Percentiles rank a stretch among this genome's conserved stretches.
phyloP scores from a whole-genome alignment of 257 asterid genomes.

The Plantago elongata region DNA sequence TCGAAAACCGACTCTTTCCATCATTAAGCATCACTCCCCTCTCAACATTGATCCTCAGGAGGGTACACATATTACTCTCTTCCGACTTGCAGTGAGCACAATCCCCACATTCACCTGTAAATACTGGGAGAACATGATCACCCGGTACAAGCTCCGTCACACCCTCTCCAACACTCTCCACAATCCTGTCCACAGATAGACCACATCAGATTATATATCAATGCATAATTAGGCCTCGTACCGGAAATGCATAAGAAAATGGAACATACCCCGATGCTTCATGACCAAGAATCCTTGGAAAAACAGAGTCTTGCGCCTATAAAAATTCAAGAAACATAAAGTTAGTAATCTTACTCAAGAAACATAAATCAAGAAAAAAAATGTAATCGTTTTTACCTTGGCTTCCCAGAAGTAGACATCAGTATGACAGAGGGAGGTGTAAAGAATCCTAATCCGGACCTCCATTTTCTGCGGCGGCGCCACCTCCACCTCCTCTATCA shows the following conservation, averaged over 20 bases:
- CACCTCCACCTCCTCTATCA: constrained; percentile 69
- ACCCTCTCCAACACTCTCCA: constrained; percentile 83
- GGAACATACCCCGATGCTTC: constrained; percentile 77
- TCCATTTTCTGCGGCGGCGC: constrained; percentile 81
- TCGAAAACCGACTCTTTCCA: constrained; percentile 54
- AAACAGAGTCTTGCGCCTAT: constrained; percentile 66
- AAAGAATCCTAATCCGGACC: constrained; percentile 64
- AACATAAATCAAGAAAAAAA: not conserved
- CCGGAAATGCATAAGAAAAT: not conserved
- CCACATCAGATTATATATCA: too few species aligned
- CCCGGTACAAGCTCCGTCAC: constrained; percentile 63
- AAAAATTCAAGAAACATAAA: constrained; percentile 11
- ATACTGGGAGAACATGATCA: constrained; percentile 77
- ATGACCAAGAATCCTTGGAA: constrained; percentile 77
- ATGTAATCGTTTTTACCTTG: constrained; percentile 31
- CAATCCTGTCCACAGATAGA: constrained; percentile 38
- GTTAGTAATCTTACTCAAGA: not conserved
- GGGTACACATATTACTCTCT: constrained; percentile 80
- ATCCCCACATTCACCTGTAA: constrained; percentile 81
- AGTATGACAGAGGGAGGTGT: constrained; percentile 72
- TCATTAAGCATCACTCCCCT: constrained; percentile 70
- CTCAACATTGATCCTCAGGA: constrained; percentile 69
- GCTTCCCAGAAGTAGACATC: constrained; percentile 86
- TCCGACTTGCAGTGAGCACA: constrained; percentile 67
- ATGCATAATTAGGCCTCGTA: not conserved